These are phyloP conservation scores for Capronia americana DNA, from an alignment of 2,329 filamentous ascomycete genomes.

Conservation along the genomic window DNA sequence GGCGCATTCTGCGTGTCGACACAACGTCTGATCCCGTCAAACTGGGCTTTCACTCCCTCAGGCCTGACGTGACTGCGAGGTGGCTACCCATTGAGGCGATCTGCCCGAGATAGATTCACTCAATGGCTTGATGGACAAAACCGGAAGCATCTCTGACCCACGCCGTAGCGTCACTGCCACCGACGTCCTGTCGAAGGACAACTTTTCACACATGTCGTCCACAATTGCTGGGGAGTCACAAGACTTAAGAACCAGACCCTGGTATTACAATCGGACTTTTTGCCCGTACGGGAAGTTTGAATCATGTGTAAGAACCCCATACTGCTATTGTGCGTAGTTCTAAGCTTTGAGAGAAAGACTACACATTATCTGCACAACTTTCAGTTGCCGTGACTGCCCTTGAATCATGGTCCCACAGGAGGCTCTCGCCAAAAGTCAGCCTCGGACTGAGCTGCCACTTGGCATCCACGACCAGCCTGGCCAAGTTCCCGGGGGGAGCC, in stretches of 20 bases:
- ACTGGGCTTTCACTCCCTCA: not conserved
- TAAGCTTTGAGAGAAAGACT: slow-evolving; percentile 6
- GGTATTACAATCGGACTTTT: not conserved
- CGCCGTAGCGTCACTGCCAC: not conserved
- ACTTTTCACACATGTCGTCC: not conserved
- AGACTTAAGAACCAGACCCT: not conserved
- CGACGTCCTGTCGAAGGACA: not conserved
- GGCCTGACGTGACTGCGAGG: not conserved
- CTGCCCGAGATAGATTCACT: not conserved
- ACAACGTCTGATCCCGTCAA: not conserved
- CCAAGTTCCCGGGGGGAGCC: not conserved
- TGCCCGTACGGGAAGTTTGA: not conserved
- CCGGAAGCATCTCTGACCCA: not conserved
- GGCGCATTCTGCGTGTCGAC: not conserved
- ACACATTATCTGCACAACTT: not conserved
- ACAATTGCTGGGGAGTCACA: not conserved
- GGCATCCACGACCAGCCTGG: not conserved
- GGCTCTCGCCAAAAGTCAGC: not conserved
- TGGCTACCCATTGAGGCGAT: not conserved
- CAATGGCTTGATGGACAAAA: not conserved
- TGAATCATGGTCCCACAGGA: not conserved
- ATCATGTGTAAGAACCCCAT: slow-evolving; percentile 3
- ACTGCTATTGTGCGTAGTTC: slow-evolving; percentile 2
- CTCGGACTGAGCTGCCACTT: not conserved
- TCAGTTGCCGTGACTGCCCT: not conserved